These are phyloP conservation scores for Fusarium neocosmosporiellum DNA, from an alignment of 2,329 filamentous ascomycete genomes.

Conservation along the genomic window DNA sequence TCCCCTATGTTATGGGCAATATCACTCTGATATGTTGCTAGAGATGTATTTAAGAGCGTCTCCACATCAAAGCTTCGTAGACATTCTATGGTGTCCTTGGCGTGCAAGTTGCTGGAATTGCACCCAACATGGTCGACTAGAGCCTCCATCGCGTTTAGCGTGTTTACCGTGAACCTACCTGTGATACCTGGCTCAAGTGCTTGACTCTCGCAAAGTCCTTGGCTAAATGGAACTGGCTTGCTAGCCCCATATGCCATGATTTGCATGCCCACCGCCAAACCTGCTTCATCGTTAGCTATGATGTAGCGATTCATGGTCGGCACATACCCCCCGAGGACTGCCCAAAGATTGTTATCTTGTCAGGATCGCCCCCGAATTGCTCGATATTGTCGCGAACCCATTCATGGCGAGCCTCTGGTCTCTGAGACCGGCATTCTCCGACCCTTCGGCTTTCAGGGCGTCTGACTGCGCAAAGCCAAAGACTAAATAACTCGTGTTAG, in stretches of 20 bases:
- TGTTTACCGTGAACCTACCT: background rate
- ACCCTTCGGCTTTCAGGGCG: background rate
- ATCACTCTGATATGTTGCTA: background rate
- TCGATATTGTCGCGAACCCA: background rate
- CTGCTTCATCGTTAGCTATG: background rate
- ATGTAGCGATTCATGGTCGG: background rate
- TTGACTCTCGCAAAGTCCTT: background rate
- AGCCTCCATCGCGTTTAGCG: background rate
- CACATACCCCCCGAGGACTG: background rate
- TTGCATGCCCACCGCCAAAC: background rate
- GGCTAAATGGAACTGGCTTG: background rate
- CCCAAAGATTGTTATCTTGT: background rate
- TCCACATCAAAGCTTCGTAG: background rate
- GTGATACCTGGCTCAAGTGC: background rate
- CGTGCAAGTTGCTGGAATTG: background rate
- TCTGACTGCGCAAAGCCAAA: background rate
- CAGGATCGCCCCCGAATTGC: background rate
- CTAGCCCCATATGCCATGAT: background rate
- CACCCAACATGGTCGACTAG: background rate
- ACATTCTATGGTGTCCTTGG: background rate
- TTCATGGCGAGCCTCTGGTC: background rate
- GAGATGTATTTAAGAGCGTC: background rate
- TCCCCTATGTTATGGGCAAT: background rate
- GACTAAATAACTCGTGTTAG: background rate
- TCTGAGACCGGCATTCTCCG: background rate